Evolutionary conservation across 768 basidiomycete species (phyloP).

Genomic region (Russula foetens): DNA sequence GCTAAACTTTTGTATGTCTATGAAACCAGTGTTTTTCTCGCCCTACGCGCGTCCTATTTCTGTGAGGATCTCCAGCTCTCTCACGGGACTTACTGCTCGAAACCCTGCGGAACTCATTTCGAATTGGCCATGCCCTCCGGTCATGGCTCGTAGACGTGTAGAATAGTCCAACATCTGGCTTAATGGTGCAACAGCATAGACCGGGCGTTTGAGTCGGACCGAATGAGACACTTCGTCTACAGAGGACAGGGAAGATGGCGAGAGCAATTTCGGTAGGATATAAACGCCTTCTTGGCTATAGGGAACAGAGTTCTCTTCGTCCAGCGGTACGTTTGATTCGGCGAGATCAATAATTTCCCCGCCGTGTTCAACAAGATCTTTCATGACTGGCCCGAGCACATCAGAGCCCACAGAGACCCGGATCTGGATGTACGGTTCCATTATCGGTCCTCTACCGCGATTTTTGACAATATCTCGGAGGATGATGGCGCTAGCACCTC

Average conservation of each 20-base stretch:
- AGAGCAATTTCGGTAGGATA: conserved; percentile 65
- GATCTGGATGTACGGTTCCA: conserved; percentile 71
- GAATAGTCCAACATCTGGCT: conserved; percentile 78
- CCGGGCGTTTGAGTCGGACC: conserved; percentile 46
- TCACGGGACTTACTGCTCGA: conserved; percentile 48
- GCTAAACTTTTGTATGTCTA: conserved; percentile 11
- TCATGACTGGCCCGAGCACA: conserved; percentile 67
- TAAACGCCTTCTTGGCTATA: conserved; percentile 62
- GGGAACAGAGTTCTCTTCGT: conserved; percentile 31
- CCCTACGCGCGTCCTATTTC: conserved; percentile 69
- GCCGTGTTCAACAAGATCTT: conserved; percentile 75
- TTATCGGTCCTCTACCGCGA: conserved; percentile 61
- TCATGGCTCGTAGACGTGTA: conserved; percentile 65
- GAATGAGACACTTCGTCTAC: conserved; percentile 23
- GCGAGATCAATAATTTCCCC: conserved; percentile 72
- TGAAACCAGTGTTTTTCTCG: background rate
- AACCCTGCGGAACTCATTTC: conserved; percentile 79
- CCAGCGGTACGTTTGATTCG: conserved; percentile 30
- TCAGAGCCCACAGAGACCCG: conserved; percentile 62
- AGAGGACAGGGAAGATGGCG: conserved; percentile 46
- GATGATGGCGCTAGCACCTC: conserved; percentile 56
- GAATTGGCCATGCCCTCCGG: conserved; percentile 75
- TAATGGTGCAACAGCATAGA: conserved; percentile 69
- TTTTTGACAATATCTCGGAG: conserved; percentile 53
- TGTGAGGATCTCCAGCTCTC: conserved; percentile 63